phyloP scores from a whole-genome alignment of 768 basidiomycete genomes.

The Fomitopsis pulvina region DNA sequence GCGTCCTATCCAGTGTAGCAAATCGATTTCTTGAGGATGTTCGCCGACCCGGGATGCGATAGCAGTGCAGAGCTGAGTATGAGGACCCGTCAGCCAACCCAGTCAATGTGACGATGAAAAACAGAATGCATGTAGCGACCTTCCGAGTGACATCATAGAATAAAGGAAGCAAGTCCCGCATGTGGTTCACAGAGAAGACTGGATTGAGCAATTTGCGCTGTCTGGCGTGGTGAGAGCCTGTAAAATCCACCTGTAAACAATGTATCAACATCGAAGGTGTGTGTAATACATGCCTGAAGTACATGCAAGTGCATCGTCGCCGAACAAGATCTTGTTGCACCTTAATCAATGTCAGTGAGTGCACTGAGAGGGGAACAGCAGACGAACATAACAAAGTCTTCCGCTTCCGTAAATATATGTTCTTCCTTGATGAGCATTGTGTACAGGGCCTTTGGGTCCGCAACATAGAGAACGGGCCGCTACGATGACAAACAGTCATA shows the following conservation, averaged over 20 bases:
- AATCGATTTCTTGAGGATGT: slow-evolving; percentile 12
- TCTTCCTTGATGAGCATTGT: slow-evolving; percentile 13
- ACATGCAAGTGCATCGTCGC: slow-evolving; percentile 7
- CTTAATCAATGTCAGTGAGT: background rate
- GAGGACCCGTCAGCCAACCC: background rate
- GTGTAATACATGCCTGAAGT: slow-evolving; percentile 4
- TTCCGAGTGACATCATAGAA: slow-evolving; percentile 11
- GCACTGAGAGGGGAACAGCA: background rate
- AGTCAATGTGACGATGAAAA: background rate
- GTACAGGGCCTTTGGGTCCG: slow-evolving; percentile 13
- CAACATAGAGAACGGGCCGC: slow-evolving; percentile 9
- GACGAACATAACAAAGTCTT: slow-evolving; percentile 7
- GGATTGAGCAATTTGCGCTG: slow-evolving; percentile 19
- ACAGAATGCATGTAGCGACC: background rate
- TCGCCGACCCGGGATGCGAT: slow-evolving; percentile 7
- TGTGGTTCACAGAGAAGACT: slow-evolving; percentile 9
- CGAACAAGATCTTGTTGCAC: slow-evolving; percentile 7
- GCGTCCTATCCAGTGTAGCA: slow-evolving; percentile 20
- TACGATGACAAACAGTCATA: background rate
- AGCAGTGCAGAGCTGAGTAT: slow-evolving; percentile 15
- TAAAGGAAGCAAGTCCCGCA: slow-evolving; percentile 10
- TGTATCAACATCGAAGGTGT: background rate
- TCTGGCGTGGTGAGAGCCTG: slow-evolving; percentile 15
- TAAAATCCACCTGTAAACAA: background rate
- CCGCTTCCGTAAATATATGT: slow-evolving; percentile 8